Evolutionary conservation across 1,284 basidiomycete species (phyloP).

Genomic region (Puccinia coronata): DNA sequence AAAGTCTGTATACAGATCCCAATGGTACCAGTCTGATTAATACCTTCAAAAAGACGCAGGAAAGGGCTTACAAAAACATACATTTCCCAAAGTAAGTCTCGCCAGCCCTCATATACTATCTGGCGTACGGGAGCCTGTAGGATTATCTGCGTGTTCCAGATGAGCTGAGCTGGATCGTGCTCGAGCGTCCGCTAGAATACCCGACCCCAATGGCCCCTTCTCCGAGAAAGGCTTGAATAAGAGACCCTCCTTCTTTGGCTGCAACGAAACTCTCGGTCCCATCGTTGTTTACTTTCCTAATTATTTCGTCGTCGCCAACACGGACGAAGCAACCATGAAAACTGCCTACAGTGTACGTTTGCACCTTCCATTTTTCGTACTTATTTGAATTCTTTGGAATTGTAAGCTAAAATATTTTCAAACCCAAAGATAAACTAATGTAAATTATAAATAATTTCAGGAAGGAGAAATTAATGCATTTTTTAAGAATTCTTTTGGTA

Average conservation of each 20-base stretch:
- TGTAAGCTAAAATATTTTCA: neutral
- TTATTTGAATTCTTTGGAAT: neutral
- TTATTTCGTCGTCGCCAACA: constrained; percentile 35
- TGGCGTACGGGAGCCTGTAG: neutral
- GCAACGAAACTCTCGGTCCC: neutral
- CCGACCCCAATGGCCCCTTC: constrained; percentile 18
- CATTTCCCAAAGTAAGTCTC: constrained; percentile 34
- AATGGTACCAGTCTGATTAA: constrained; percentile 36
- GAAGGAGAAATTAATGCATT: constrained; percentile 40
- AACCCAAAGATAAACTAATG: no score
- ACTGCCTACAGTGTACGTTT: constrained; percentile 18
- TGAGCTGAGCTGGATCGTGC: neutral
- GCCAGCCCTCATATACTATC: no score
- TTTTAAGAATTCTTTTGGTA: constrained; percentile 48
- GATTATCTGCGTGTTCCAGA: neutral
- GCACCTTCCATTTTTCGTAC: no score
- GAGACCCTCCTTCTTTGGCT: constrained; percentile 40
- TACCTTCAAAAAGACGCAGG: constrained; percentile 26
- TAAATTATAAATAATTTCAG: neutral
- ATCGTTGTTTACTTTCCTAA: constrained; percentile 43
- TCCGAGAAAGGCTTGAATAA: constrained; percentile 24
- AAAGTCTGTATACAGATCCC: constrained; percentile 28
- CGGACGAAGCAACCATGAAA: constrained; percentile 36
- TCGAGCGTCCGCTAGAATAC: constrained; percentile 9
- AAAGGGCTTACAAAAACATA: constrained; percentile 21